A percentile compares a stretch with the other conserved stretches of the same genome.
phyloP scores from a whole-genome alignment of 768 basidiomycete species.

The Rhodotorula taiwanensis region DNA sequence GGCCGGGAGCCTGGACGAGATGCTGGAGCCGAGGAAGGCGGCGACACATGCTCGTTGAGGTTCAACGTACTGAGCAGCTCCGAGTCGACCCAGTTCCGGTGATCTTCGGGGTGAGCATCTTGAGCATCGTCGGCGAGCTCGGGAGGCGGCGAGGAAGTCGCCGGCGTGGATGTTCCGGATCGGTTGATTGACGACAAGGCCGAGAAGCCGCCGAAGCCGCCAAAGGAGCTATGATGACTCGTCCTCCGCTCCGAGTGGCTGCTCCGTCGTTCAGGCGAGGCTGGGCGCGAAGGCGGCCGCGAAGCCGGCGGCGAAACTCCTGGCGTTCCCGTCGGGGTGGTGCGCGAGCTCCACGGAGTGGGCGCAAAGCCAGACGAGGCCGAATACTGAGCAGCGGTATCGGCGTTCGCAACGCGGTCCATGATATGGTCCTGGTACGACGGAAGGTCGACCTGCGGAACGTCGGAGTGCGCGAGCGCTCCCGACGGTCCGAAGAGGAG shows the following conservation, averaged over 20 bases:
- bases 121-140: neutral
- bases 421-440: conserved; percentile 83
- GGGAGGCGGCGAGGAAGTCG: conserved; percentile 1
- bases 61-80: conserved; percentile 68
- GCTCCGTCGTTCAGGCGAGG: conserved; percentile 22
- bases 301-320: conserved; percentile 28
- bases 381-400: conserved; percentile 35
- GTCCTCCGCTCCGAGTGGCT: conserved; percentile 39
- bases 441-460: conserved; percentile 69
- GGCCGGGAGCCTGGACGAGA: conserved; percentile 43
- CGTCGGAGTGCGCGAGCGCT: conserved; percentile 45
- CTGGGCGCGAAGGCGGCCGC: conserved; percentile 24
- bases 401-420: conserved; percentile 62
- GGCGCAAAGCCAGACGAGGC: conserved; percentile 29
- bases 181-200: conserved; percentile 20
- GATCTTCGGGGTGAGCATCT: conserved; percentile 24
- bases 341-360: conserved; percentile 31
- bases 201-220: conserved; percentile 27
- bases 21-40: conserved; percentile 39
- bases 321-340: conserved; percentile 25
- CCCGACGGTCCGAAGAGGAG: conserved; percentile 55
- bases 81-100: conserved; percentile 72
- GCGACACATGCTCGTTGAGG: conserved; percentile 38
- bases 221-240: conserved; percentile 34
- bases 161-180: neutral